phyloP scores from a whole-genome alignment of 192 early-diverging fungal species.

The Obelidium mucronatum region DNA sequence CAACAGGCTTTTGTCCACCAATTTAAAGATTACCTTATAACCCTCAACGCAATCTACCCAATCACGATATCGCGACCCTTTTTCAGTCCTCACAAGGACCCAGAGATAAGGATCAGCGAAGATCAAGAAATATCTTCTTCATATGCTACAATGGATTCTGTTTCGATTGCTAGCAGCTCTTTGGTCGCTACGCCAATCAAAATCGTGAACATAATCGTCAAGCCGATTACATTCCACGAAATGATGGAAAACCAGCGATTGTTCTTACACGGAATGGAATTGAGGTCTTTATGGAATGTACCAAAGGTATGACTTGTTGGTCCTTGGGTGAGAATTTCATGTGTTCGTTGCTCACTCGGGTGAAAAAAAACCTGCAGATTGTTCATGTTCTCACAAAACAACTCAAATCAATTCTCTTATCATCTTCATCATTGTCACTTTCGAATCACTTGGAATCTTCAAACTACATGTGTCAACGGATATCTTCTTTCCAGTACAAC shows the following conservation, averaged over 20 bases:
- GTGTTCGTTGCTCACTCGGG: neutral
- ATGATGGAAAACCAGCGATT: conserved; percentile 45
- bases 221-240: conserved; percentile 30
- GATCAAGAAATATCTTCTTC: conserved; percentile 7
- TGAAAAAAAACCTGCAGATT: no score
- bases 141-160: neutral
- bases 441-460: neutral
- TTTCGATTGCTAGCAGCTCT: no score
- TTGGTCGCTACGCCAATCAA: no score
- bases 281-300: conserved; percentile 33
- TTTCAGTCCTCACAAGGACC: neutral
- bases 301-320: conserved; percentile 45
- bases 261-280: conserved; percentile 38
- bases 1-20: conserved; percentile 47
- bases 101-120: neutral
- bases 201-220: neutral
- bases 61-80: conserved; percentile 25
- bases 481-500: neutral
- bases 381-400: neutral
- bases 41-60: conserved; percentile 42
- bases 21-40: conserved; percentile 46
- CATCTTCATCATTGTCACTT: no score
- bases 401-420: neutral
- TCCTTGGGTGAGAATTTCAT: neutral
- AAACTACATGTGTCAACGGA: no score